phyloP scores from a whole-genome alignment of 805 yeast genomes.

The Candida sanyiensis region DNA sequence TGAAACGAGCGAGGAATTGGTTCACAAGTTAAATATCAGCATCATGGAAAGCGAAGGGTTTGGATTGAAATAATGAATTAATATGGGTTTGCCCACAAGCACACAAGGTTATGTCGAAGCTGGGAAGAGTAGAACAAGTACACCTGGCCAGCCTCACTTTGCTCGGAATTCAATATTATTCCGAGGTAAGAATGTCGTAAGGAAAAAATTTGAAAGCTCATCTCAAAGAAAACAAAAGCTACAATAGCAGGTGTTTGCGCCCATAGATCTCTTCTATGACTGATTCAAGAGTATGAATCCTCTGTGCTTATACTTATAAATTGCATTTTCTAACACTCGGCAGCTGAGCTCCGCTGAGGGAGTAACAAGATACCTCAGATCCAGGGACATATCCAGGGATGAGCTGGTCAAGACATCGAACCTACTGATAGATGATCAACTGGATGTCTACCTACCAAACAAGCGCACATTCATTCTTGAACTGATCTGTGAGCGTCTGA shows the following conservation, averaged over 20 bases:
- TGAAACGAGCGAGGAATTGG: constrained; percentile 45
- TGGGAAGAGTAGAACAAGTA: too few relatives aligned
- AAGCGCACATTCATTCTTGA: constrained; percentile 50
- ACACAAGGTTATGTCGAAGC: too few relatives aligned
- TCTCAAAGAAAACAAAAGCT: constrained; percentile 9
- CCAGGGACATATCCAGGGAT: constrained; percentile 39
- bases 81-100: too few relatives aligned
- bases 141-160: too few relatives aligned
- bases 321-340: too few relatives aligned
- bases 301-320: too few relatives aligned
- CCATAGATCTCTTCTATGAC: too few relatives aligned
- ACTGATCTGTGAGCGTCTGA: constrained; percentile 53
- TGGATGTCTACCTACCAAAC: constrained; percentile 47
- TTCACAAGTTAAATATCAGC: constrained; percentile 57
- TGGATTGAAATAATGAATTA: constrained; percentile 51
- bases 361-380: constrained; percentile 52
- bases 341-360: constrained; percentile 36
- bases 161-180: too few relatives aligned
- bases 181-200: too few relatives aligned
- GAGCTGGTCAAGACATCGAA: constrained; percentile 36
- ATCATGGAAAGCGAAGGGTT: constrained; percentile 81
- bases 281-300: too few relatives aligned
- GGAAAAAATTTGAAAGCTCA: constrained; percentile 16
- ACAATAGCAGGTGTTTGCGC: background rate
- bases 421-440: constrained; percentile 29